Evolutionary conservation across 2,329 filamentous ascomycete genomes (phyloP), one percentile per base, ranked within the genome.

Genomic region (Aureobasidium sp.): DNA sequence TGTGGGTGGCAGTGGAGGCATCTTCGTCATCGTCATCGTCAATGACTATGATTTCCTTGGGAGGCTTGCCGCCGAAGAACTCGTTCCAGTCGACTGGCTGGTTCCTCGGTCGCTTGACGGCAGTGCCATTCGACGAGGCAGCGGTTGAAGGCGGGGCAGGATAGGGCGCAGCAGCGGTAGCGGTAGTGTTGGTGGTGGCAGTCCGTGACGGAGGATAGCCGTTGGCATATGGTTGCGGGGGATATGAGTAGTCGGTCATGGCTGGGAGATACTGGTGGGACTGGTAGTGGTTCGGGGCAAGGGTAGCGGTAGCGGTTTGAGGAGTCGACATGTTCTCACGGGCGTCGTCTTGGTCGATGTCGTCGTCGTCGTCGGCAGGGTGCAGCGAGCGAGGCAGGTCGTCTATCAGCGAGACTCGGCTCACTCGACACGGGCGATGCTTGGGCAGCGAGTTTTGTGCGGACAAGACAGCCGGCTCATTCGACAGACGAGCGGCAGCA

Each of bases 21-120:
- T 49, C 29, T 8, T 60, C 55, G 3, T 63, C 37, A 25, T 62
- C 61, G 67, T 80, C 78, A 67, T 81, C 79, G 70, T 81, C 79
- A 57, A 81, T 81, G 58, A 79, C 77, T 66, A 81, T 81, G 68
- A 81, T 76, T 67, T 81, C 79, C 61, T 77, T 75, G 22, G 79
- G 79, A 27, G 70, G 69, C 65, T 72, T 72, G 42, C 71, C 72
- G 44, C 71, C 71, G 65, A 71, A 74, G 67, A 68, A 74, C n/a
- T 66, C 62, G 3, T 70, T 67, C 72, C 72, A 74, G 44, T 74
- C 72, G n/a, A 74, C 72, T 1, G 68, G 69, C 17, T 67, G 62
- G 60, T 67, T 63, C 25, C 57, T 51, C 5, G 25, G 25, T 57
- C 64, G 63, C 47, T 65, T 65, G 41, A 37, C 56, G 8, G 64